A percentile compares a stretch with the other conserved stretches of the same genome.
Conservation (phyloP, 1,284 basidiomycete genomes). For the Limonomyces culmigenus region DNA sequence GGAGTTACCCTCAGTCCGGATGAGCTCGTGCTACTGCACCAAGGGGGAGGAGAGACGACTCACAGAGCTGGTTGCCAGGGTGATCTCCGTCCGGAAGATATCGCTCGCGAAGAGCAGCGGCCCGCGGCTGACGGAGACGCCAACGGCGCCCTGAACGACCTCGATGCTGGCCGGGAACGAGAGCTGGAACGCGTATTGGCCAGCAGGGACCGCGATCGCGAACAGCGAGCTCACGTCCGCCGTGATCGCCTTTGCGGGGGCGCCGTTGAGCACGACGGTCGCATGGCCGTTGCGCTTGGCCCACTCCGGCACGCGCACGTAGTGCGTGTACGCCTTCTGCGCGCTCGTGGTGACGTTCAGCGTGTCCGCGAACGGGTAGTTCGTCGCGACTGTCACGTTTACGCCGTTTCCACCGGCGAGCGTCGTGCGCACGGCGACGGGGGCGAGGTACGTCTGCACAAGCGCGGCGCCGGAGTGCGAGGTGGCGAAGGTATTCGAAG, state of each 20-base stretch:
- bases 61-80: neutral
- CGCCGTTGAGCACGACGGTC: constrained; percentile 31
- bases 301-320: constrained; percentile 40
- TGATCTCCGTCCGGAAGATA: constrained; percentile 22
- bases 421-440: constrained; percentile 25
- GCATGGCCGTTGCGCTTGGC: constrained; percentile 26
- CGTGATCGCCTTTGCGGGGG: constrained; percentile 15
- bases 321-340: constrained; percentile 30
- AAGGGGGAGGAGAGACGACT: neutral
- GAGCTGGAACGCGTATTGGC: constrained; percentile 29
- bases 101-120: constrained; percentile 41
- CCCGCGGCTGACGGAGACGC: constrained; percentile 36
- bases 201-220: constrained; percentile 24
- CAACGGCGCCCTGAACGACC: constrained; percentile 28
- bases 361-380: constrained; percentile 39
- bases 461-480: constrained; percentile 30
- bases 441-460: constrained; percentile 39
- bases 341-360: constrained; percentile 32
- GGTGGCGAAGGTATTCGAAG: constrained; percentile 36
- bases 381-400: constrained; percentile 28
- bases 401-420: constrained; percentile 29
- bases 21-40: constrained; percentile 13
- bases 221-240: constrained; percentile 29
- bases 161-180: constrained; percentile 28
- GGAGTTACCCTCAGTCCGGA: constrained; percentile 25